Conservation (phyloP, 768 basidiomycete species). For the Lentinula edodes region DNA sequence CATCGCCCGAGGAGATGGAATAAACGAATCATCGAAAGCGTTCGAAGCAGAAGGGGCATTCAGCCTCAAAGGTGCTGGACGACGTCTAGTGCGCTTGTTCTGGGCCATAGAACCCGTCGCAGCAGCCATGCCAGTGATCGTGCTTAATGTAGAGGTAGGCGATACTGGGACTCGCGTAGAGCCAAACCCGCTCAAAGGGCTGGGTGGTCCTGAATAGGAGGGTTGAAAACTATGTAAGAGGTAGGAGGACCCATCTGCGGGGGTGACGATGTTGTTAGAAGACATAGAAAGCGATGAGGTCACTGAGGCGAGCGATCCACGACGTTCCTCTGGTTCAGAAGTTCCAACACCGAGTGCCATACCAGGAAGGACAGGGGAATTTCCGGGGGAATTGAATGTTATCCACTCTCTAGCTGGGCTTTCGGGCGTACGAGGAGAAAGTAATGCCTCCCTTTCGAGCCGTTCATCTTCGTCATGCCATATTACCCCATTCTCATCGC, state of each 20-base stretch:
- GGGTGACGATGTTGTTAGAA: neutral
- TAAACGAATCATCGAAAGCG: constrained; percentile 8
- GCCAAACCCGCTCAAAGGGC: neutral
- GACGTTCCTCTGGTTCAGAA: constrained; percentile 7
- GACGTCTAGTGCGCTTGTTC: constrained; percentile 4
- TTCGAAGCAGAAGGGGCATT: neutral
- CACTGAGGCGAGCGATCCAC: constrained; percentile 4
- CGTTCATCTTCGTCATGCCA: constrained; percentile 75
- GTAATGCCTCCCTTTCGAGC: constrained; percentile 60
- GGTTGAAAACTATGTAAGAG: neutral
- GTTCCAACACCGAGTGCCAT: constrained; percentile 7
- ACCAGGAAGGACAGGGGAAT: constrained; percentile 11
- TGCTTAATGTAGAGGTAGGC: neutral
- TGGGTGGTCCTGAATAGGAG: neutral
- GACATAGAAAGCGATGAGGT: constrained; percentile 1
- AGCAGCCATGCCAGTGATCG: constrained; percentile 1
- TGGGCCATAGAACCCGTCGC: neutral
- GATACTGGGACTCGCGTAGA: neutral
- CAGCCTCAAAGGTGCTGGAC: constrained; percentile 5
- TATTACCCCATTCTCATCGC: constrained; percentile 55
- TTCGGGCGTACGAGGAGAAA: constrained; percentile 27
- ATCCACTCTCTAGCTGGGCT: constrained; percentile 30
- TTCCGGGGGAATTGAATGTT: constrained; percentile 22
- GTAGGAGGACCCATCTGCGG: neutral
- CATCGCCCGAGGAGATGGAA: constrained; percentile 1